These are phyloP conservation scores for Nakataea oryzae DNA, from an alignment of 2,329 filamentous ascomycete species.

Conservation along the genomic window DNA sequence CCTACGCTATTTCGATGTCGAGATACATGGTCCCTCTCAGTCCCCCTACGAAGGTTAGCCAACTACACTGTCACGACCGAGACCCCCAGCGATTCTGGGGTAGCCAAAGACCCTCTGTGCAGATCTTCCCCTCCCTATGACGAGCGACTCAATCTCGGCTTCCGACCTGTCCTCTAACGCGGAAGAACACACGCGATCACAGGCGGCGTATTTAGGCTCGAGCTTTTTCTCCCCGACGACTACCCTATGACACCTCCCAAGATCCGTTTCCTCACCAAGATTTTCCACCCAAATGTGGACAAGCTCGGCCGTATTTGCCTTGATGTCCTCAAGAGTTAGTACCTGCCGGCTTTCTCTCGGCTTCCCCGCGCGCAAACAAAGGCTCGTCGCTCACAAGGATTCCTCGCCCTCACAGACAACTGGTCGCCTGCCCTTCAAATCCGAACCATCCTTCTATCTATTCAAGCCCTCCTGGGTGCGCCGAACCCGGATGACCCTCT, in stretches of 20 bases:
- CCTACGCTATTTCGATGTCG: conserved; percentile 94
- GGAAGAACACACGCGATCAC: not conserved
- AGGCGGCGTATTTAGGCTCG: conserved; percentile 87
- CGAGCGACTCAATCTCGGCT: not conserved
- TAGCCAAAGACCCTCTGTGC: not conserved
- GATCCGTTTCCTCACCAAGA: conserved; percentile 97
- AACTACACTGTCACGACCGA: not conserved
- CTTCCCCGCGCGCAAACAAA: not conserved
- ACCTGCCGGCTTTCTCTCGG: not conserved
- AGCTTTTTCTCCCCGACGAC: conserved; percentile 95
- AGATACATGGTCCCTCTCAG: conserved; percentile 82
- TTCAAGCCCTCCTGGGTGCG: conserved; percentile 89
- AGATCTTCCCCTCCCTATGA: not conserved
- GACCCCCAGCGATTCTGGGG: not conserved
- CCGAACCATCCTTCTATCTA: conserved; percentile 94
- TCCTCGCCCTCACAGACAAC: conserved; percentile 54
- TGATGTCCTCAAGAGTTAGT: conserved; percentile 88
- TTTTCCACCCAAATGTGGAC: conserved; percentile 98
- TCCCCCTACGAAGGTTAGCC: conserved; percentile 83
- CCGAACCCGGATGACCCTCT: conserved; percentile 98
- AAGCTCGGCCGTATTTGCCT: conserved; percentile 94
- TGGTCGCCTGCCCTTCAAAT: conserved; percentile 98
- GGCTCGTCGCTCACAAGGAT: too few species aligned
- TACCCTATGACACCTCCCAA: conserved; percentile 99
- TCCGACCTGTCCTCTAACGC: not conserved